Evolutionary conservation across 2,329 filamentous ascomycete genomes (phyloP), one percentile per base, ranked within the genome.

Genomic region (Cytospora piceae): DNA sequence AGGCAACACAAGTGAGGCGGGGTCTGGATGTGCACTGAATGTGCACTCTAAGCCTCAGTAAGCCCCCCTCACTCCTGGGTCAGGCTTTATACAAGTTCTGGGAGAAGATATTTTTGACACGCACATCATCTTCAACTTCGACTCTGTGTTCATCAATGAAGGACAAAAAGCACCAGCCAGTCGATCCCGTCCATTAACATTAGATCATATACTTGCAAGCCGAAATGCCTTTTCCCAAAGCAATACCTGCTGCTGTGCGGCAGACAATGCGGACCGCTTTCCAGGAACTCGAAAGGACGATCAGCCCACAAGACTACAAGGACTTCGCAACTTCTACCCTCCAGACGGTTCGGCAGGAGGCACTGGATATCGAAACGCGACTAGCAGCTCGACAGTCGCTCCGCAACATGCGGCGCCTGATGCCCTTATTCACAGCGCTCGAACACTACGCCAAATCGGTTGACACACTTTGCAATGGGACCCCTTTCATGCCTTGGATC

Each of bases 391-490:
- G 79, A 17, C 69, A 73, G 29, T 76, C 70, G 0, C 75, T 82
- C 0, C 74, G 79, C 0, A 82, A 82, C 37, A 78, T 83, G 75
- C 72, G 75, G 0, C 77, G 81, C 0, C 73, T 84, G 0, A 69
- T 74, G 61, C 80, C 81, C 0, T 69, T 83, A 0, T 76, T 84
- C 27, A 65, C 69, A 0, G 79, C 77, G 0, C 67, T 84, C 0
- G 76, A 78, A 52, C 73, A 79, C 34, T 83, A 82, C 52, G 74
- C 78, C 0, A 77, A 77, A 49, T 71, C 72, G 0, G 72, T 83
- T 0, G 80, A 82, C 1, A 71, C 78, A 0, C 66, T 82, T 0
- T 83, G 81, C 67, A 80, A 82, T 55, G 81, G 80, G 0, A 83
- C 80, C 0, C 78, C 77, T 0, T 83, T 75, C 67, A 42, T 84